Conservation (phyloP, 345 rosid species). For the Euphorbia peplus region DNA sequence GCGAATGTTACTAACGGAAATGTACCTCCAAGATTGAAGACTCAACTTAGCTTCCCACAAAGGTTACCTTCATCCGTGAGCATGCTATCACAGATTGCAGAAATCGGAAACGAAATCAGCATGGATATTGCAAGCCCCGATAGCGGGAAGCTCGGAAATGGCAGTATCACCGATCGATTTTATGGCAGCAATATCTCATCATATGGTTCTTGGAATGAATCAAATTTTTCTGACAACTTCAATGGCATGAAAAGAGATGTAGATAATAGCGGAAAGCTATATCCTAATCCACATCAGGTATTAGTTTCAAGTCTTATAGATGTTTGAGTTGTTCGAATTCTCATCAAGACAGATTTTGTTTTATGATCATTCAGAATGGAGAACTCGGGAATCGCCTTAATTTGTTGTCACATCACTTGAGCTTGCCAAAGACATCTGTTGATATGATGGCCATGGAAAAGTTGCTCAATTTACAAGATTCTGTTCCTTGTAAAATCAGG, state of each 20-base stretch:
- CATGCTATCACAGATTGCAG: conserved; percentile 68
- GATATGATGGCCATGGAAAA: conserved; percentile 69
- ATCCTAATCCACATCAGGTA: conserved; percentile 59
- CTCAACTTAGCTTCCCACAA: conserved; percentile 56
- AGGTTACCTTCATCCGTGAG: conserved; percentile 63
- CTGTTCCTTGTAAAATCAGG: conserved; percentile 89
- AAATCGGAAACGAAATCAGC: conserved; percentile 35
- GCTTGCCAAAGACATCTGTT: conserved; percentile 50
- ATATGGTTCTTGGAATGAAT: conserved; percentile 61
- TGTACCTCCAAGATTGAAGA: conserved; percentile 51
- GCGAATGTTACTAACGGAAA: conserved; percentile 46
- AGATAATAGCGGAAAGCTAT: conserved; percentile 35
- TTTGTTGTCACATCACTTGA: conserved; percentile 45
- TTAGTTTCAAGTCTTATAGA: background rate
- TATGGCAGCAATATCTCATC: conserved; percentile 33
- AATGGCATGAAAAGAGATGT: conserved; percentile 45
- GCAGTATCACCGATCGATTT: conserved; percentile 24
- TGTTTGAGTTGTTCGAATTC: conserved; percentile 2
- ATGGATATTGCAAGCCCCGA: conserved; percentile 29
- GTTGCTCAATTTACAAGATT: conserved; percentile 67
- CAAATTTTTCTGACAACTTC: conserved; percentile 41
- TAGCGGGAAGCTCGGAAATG: conserved; percentile 30
- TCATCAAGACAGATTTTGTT: conserved; percentile 8
- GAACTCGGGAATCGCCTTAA: conserved; percentile 37
- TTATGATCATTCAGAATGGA: conserved; percentile 35